Evolutionary conservation across 768 basidiomycete genomes (phyloP), one percentile per base, ranked within the genome.

Genomic region (Kwoniella botswanensis): DNA sequence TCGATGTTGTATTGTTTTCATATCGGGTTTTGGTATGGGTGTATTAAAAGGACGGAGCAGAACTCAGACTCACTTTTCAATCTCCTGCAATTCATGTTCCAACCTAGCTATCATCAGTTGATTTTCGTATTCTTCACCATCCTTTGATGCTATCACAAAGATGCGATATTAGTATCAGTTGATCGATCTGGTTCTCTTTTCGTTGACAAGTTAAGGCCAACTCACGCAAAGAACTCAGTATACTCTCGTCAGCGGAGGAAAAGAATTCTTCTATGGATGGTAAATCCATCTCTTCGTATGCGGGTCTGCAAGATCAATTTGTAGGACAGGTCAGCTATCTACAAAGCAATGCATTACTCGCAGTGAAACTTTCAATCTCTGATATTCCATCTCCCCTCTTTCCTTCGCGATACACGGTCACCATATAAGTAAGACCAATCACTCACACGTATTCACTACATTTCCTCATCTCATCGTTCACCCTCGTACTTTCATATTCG

Each of bases 401-500:
- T 35, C 7, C 7, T 35, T 35, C 35, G 35, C 35, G 7, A 35
- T 9, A 35, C 35, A 0, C 6, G 1, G 35, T 7, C 35, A 4
- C 6, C 35, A 35, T 35, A 35, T 35, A 35, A 22, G 21, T 26
- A 50, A 22, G 22, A 43, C 29, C 11, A 21, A 54, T 54, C 63
- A 76, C 79, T 63, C 53, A 81, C 79, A 54, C 71, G 63, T 81
- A 81, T 17, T 79, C 75, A 65, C 60, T 65, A 76, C 80, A 81
- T 55, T 68, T 43, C 41, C 63, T 71, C 26, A 78, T 81, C 74
- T 79, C 80, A 67, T 77, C 76, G 35, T 68, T 61, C 42, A 77
- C 72, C 61, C 78, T 71, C 41, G 73, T 74, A 41, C 71, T 24
- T 66, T 79, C 78, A 67, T 76, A 78, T 59, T 74, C 77, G 9